Conservation (phyloP, 1,139 yeast genomes). For the Magnusiomyces tetraspermus region DNA sequence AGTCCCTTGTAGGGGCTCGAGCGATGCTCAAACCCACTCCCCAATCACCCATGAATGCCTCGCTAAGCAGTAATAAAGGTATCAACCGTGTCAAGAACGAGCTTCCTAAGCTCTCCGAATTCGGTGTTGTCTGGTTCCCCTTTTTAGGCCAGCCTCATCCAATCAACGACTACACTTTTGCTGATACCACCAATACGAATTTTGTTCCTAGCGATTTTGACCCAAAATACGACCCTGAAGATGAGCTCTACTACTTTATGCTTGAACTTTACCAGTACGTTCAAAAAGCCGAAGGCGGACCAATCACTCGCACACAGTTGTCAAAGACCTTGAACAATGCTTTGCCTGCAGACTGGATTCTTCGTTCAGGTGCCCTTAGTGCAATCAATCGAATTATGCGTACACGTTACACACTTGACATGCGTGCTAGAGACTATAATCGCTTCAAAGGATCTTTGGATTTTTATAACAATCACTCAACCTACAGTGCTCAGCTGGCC, state of each 20-base stretch:
- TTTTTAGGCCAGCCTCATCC: slow-evolving; percentile 17
- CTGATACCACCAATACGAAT: not conserved
- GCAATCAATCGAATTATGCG: slow-evolving; percentile 2
- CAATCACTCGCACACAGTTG: slow-evolving; percentile 1
- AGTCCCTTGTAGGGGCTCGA: not conserved
- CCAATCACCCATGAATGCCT: not conserved
- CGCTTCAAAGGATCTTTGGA: slow-evolving; percentile 3
- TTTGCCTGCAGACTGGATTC: slow-evolving; percentile 2
- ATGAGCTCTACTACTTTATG: slow-evolving; percentile 4
- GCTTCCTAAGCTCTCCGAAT: slow-evolving; percentile 1
- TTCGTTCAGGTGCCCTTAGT: slow-evolving; percentile 1
- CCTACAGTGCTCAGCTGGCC: not conserved
- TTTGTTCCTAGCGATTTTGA: not conserved
- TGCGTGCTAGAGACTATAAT: slow-evolving; percentile 5
- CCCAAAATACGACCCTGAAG: slow-evolving; percentile 4
- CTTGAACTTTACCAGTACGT: slow-evolving; percentile 2
- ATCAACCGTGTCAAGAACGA: slow-evolving; percentile 3
- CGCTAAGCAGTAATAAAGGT: not conserved
- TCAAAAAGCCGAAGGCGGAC: not conserved
- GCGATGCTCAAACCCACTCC: slow-evolving; percentile 1
- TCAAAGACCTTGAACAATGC: not conserved
- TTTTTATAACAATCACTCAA: slow-evolving; percentile 1
- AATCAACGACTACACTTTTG: slow-evolving; percentile 4
- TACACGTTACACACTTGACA: slow-evolving; percentile 1
- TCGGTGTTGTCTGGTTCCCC: slow-evolving; percentile 18